These are phyloP conservation scores for Edaphochlamys debaryana DNA, from an alignment of 139 green algal species.

Conservation along the genomic window DNA sequence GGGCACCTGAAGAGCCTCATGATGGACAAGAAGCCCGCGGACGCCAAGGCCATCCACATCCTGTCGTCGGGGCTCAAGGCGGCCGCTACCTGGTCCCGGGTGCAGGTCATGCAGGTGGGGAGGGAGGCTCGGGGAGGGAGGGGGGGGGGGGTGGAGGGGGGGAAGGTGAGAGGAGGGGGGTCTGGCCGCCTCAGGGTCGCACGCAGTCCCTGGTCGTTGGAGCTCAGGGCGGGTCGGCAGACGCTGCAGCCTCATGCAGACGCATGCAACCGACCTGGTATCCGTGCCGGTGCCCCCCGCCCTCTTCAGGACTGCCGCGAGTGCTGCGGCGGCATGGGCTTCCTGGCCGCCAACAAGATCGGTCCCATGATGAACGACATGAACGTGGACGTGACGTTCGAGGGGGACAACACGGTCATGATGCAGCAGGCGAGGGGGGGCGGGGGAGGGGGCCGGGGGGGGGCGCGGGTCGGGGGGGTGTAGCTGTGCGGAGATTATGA, in stretches of 20 bases:
- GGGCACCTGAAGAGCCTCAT: conserved; percentile 71
- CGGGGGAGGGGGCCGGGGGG: background rate
- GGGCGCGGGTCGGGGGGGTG: too few relatives aligned
- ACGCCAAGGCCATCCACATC: conserved; percentile 86
- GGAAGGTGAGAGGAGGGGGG: too few relatives aligned
- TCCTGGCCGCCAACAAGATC: conserved; percentile 88
- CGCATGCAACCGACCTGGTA: too few relatives aligned
- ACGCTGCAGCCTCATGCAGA: too few relatives aligned
- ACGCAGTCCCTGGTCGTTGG: background rate
- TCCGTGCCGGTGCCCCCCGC: background rate
- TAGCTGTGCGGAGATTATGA: too few relatives aligned
- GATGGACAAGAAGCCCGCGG: conserved; percentile 46
- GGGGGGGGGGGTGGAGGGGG: too few relatives aligned
- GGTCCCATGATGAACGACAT: conserved; percentile 87
- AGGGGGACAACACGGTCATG: conserved; percentile 95
- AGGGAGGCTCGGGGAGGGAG: background rate
- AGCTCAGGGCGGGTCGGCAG: too few relatives aligned
- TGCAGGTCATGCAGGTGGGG: conserved; percentile 72
- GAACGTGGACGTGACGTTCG: conserved; percentile 92
- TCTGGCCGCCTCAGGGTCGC: background rate
- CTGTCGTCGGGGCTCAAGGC: conserved; percentile 87
- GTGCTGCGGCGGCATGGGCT: conserved; percentile 87
- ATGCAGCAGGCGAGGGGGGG: conserved; percentile 81
- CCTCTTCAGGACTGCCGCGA: conserved; percentile 46
- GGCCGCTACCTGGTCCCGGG: conserved; percentile 84